A percentile compares a stretch with the other conserved stretches of the same genome.
phyloP scores from a whole-genome alignment of 2,329 filamentous ascomycete genomes.

The Colletotrichum simmondsii region DNA sequence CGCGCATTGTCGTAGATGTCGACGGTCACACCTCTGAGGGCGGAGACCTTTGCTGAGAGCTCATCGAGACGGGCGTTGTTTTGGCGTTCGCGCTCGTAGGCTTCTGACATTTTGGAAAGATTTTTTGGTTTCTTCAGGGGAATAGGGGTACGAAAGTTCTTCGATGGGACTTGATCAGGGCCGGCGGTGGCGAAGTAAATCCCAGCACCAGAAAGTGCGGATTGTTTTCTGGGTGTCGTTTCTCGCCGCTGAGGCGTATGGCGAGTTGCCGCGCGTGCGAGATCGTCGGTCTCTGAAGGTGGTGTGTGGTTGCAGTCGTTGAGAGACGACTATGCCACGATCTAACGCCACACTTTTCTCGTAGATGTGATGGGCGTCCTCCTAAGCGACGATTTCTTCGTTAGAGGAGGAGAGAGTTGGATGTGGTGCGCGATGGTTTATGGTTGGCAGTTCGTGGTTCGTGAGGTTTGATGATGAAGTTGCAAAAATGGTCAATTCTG shows the following conservation, averaged over 20 bases:
- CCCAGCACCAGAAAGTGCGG: not conserved
- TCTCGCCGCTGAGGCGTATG: not conserved
- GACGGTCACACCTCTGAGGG: conserved; percentile 91
- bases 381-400: not conserved
- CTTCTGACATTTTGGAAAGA: conserved; percentile 72
- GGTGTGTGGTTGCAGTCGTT: not conserved
- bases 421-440: not conserved
- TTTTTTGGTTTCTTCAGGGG: not conserved
- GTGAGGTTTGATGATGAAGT: not conserved
- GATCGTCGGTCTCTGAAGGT: not conserved
- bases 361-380: not conserved
- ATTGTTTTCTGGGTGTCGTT: not conserved
- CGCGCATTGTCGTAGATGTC: conserved; percentile 98
- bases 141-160: not conserved
- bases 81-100: conserved; percentile 85
- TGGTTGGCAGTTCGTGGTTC: not conserved
- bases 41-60: conserved; percentile 89
- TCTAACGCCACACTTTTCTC: not conserved
- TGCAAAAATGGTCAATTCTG: not conserved
- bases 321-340: not conserved
- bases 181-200: not conserved
- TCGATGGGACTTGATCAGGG: not conserved
- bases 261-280: not conserved
- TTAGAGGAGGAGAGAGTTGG: not conserved
- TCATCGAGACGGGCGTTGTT: conserved; percentile 96